Percentiles rank a stretch among this genome's conserved stretches.
phyloP scores from a whole-genome alignment of 495 filamentous ascomycete genomes.

The Aspergillus bridgeri region DNA sequence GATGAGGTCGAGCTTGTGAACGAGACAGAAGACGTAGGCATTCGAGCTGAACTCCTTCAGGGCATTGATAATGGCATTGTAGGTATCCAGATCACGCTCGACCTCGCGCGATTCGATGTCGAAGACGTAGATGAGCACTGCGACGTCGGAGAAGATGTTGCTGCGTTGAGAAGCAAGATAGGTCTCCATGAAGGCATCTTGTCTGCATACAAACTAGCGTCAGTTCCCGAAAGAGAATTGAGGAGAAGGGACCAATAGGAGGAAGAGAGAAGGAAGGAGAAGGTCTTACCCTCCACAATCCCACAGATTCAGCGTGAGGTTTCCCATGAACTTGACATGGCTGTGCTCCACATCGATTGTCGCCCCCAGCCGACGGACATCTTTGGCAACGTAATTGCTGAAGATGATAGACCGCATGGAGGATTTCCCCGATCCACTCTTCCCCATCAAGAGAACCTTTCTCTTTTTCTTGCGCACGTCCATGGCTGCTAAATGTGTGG shows the following conservation, averaged over 20 bases:
- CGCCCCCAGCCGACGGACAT: slow-evolving; percentile 90
- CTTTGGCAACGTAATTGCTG: slow-evolving; percentile 94
- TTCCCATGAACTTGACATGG: slow-evolving; percentile 96
- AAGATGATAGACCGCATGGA: slow-evolving; percentile 99
- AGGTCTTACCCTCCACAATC: slow-evolving; percentile 81
- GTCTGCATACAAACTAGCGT: slow-evolving; percentile 45
- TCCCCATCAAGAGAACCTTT: slow-evolving; percentile 69
- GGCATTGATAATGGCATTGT: slow-evolving; percentile 79
- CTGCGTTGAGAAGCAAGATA: slow-evolving; percentile 90
- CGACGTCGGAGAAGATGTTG: slow-evolving; percentile 95
- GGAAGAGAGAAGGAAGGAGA: background rate
- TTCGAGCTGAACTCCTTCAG: slow-evolving; percentile 77
- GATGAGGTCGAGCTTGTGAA: slow-evolving; percentile 99
- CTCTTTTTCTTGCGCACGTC: slow-evolving; percentile 53
- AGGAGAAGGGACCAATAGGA: no score
- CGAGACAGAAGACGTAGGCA: slow-evolving; percentile 84
- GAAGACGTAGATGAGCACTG: slow-evolving; percentile 98
- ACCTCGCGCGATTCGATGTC: slow-evolving; percentile 95
- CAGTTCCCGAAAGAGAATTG: background rate
- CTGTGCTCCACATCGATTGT: slow-evolving; percentile 98
- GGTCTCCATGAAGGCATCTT: slow-evolving; percentile 98
- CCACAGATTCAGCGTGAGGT: slow-evolving; percentile 95
- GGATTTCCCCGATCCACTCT: slow-evolving; percentile 98
- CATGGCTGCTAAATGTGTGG: slow-evolving; percentile 23
- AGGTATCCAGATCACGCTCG: slow-evolving; percentile 84